Base-by-base conservation (phyloP, 495 filamentous ascomycete species). In the Staphylotrichum longicolle region DNA sequence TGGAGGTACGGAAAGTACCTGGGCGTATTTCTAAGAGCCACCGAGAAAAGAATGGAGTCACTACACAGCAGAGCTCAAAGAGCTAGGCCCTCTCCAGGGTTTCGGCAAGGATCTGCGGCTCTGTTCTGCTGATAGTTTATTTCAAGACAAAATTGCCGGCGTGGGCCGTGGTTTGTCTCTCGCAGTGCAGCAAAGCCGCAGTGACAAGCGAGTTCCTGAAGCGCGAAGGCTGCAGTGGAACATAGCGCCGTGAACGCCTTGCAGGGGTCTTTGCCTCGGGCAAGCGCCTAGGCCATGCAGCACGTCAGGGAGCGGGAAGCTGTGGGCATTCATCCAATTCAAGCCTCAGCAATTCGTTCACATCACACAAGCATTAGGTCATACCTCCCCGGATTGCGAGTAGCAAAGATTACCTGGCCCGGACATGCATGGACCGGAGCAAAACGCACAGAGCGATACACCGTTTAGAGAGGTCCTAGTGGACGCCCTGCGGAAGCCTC, bases 341-440 rank as follows among this genome's bases (percentile, higher is more conserved):
- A 12, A 39, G 37, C 37, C 44, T 20, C 54, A 47, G 11, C 12
- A 37, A 45, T 33, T 12, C 42, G 7, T 57, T 15, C n/a, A 41
- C 47, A 60, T 48, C 37, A 49, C 50, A 47, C 50, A 61, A 61
- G 20, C 20, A 61, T 54, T 54, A 61, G 20, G 58, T 48, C 58
- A 54, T 54, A 44, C 41, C 27, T 6, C 46, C 8, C 37, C 12
- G 7, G 33, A 32, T 32, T 12, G 20, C 33, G 3, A 51, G 32
- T 5, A 50, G 37, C 37, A 39, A 39, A 6, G 37, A 10, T 10
- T 10, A 1, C 14, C 40, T 4, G 34, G 15, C 35, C 20, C 20
- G 20, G 20, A 27, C 20, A 27, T 27, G 20, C 20, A 27, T 27
- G 20, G 20, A 27, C 20, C 20, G 1, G 20, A 27, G 20, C 20